phyloP scores from a whole-genome alignment of 2,329 filamentous ascomycete genomes.

The Colletotrichum sp. region DNA sequence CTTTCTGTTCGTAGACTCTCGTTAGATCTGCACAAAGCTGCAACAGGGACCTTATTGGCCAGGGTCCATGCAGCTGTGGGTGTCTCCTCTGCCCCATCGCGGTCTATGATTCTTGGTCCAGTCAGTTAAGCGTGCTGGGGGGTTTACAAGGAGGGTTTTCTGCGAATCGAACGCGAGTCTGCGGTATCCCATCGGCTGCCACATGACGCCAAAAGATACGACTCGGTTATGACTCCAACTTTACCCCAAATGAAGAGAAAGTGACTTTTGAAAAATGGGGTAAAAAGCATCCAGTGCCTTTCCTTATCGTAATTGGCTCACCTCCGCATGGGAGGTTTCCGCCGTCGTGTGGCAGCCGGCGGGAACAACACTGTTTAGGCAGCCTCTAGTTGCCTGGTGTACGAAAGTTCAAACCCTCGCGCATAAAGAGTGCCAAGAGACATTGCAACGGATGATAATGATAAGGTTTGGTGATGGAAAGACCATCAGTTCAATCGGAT shows the following conservation, averaged over 20 bases:
- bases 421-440: neutral
- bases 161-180: neutral
- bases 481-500: neutral
- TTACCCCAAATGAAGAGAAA: neutral
- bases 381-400: neutral
- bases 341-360: neutral
- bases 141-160: neutral
- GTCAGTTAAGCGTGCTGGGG: neutral
- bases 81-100: neutral
- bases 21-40: neutral
- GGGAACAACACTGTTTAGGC: neutral
- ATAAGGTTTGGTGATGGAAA: neutral
- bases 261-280: neutral
- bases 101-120: neutral
- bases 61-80: neutral
- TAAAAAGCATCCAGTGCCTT: neutral
- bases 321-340: neutral
- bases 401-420: neutral
- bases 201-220: neutral
- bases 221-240: neutral
- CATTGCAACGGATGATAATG: neutral
- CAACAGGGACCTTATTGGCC: neutral
- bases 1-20: neutral
- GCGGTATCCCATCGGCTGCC: neutral
- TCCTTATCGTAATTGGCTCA: neutral